Base-by-base conservation (phyloP, 768 basidiomycete species). In the Suillus lakei region DNA sequence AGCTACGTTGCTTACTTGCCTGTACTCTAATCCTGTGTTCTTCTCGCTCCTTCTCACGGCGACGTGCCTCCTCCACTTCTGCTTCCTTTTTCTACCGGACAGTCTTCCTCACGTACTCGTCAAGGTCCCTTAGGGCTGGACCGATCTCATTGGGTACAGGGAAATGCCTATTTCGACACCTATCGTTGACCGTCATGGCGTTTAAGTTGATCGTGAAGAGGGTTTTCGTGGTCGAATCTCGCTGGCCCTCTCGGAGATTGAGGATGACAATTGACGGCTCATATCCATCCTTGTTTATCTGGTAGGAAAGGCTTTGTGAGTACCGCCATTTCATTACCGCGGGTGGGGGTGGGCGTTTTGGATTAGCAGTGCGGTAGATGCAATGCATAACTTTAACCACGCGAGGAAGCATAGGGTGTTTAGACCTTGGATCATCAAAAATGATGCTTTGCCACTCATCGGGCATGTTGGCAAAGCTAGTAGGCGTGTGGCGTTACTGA, bases 361-460 rank as follows among this genome's bases (percentile, higher is more conserved):
- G 32, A 55, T 32, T 2, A 0, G 38, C 5, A 51, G 6, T 3
- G 60, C 61, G 1, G 64, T 65, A 3, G 6, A 3, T 7, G 67
- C 54, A 26, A 67, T 65, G 66, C 51, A 53, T 5, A 1, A 0
- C 53, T 54, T 32, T 21, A 12, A n/a, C 21, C 2, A 53, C 53
- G 32, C 21, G n/a, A 55, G 32, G 26, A 23, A n/a, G 54, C 5
- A 64, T 41, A 5, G 56, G 68, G 38, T 61, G 68, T 9, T 61
- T 66, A 10, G 28, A 67, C n/a, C 64, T 71, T 1, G 61, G 68
- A 55, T 36, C 38, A 4, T 73, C 26, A 65, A 55, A 4, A 15
- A 67, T 0, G 69, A 66, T 8, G 34, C 55, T 28, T 74, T 67
- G 71, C 39, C 68, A 21, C 72, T 67, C 21, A 71, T 71, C 13